These are phyloP conservation scores for Colletotrichum godetiae DNA, from an alignment of 2,329 filamentous ascomycete genomes.

Conservation along the genomic window DNA sequence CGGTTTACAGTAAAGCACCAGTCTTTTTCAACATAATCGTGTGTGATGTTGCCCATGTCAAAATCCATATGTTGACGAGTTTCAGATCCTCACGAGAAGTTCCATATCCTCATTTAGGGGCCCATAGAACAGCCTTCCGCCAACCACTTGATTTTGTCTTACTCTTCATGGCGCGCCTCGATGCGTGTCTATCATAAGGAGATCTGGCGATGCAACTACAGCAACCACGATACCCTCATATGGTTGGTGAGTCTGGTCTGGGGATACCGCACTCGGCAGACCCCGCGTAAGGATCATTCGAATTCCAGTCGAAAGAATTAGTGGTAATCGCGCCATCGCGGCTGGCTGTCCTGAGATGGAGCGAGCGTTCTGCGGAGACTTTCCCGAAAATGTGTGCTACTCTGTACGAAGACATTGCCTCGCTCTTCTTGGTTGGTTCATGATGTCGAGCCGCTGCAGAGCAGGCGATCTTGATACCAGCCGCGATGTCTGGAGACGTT, in stretches of 20 bases:
- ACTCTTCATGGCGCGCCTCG: not conserved
- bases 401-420: not conserved
- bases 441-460: not conserved
- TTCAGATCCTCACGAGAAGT: not conserved
- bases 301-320: not conserved
- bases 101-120: not conserved
- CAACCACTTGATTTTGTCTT: not conserved
- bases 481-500: not conserved
- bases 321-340: not conserved
- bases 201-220: not conserved
- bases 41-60: not conserved
- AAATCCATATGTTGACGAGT: not conserved
- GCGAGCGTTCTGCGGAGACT: not conserved
- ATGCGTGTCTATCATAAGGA: not conserved
- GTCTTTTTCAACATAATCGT: not conserved
- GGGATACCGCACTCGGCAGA: not conserved
- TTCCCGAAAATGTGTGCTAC: not conserved
- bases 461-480: constrained; percentile 2
- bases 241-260: not conserved
- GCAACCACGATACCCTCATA: not conserved
- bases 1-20: too few species aligned
- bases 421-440: not conserved
- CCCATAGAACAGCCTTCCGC: not conserved
- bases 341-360: not conserved
- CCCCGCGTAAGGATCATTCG: not conserved